Base-by-base conservation (phyloP, 116 monocot species). In the Dioscorea cayenensis region DNA sequence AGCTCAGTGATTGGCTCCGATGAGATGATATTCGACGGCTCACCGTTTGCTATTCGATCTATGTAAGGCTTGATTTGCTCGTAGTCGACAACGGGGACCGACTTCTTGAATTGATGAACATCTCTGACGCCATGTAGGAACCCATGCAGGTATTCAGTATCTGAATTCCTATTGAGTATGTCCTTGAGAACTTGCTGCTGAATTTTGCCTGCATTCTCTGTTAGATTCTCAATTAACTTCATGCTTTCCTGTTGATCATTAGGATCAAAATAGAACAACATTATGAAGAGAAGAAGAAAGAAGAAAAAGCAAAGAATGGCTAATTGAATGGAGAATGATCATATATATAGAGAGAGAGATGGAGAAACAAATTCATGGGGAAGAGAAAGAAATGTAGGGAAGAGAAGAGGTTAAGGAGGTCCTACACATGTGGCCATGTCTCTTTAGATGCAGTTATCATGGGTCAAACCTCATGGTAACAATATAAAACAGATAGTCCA, bases 341-440 rank as follows among this genome's bases (percentile, higher is more conserved):
- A 43, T 43, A 43, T 43, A 43, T 43, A 43, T 43, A 43, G 32
- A 32, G 32, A 32, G 25, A 58, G 65, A 66, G 63, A 70, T 12
- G 71, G 21, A 12, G 72, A 65, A 78, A 66, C 78, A 84, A 71
- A 74, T 73, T 79, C 72, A 72, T 84, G 78, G 84, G 79, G 71
- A 88, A 82, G 63, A 82, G 82, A 66, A 77, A 28, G 60, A 62
- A 29, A 32, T 84, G 78, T 76, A 74, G 78, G 68, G 81, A 65
- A 38, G 66, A 64, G 70, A 62, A 76, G 74, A 81, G 68, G 72
- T 66, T 67, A 65, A 51, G 79, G 70, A 79, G 78, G 79, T 73
- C 88, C 81, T 84, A 84, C 84, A 79, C 88, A 88, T 84, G 88
- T 88, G 88, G 63, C 49, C 81, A 72, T 82, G 88, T 87, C 84